A percentile compares a stretch with the other conserved stretches of the same genome.
Evolutionary conservation across 805 yeast species (phyloP).

Genomic region (Saturnispora mendoncae): DNA sequence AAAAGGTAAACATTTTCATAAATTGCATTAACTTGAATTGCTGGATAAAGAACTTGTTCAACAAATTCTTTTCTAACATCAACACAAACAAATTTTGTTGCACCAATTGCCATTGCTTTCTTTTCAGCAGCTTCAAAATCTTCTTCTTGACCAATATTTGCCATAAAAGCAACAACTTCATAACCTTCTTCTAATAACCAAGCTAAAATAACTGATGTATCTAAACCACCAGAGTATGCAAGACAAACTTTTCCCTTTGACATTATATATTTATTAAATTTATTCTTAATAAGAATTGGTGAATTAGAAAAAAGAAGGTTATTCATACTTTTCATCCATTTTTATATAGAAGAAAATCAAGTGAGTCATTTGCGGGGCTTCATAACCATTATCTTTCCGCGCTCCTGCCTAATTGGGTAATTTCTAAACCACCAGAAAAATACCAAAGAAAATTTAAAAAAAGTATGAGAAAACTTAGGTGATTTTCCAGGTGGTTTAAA

Average conservation of each 20-base stretch:
- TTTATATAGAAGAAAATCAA: no score
- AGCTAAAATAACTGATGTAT: conserved; percentile 94
- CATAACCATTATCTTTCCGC: conserved; percentile 5
- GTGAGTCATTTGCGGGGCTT: conserved; percentile 6
- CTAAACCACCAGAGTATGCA: conserved; percentile 98
- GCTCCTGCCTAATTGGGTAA: conserved; percentile 3
- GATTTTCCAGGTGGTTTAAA: neutral
- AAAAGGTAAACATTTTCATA: conserved; percentile 94
- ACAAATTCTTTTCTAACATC: conserved; percentile 95
- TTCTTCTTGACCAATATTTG: conserved; percentile 98
- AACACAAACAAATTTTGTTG: conserved; percentile 86
- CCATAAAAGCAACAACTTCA: conserved; percentile 97
- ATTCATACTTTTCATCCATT: neutral
- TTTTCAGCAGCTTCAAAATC: conserved; percentile 95
- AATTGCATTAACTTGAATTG: conserved; percentile 94
- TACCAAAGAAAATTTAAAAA: no score
- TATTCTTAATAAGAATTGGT: neutral
- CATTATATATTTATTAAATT: conserved; percentile 36
- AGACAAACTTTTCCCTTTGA: conserved; percentile 98
- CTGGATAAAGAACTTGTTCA: conserved; percentile 88
- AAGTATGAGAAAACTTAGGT: no score
- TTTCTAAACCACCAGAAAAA: neutral
- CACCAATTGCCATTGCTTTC: conserved; percentile 95
- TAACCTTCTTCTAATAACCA: conserved; percentile 98
- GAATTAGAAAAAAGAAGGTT: neutral